Percentiles rank a stretch among this genome's conserved stretches.
Conservation (phyloP, 1,284 basidiomycete genomes). For the Fomitopsis pinicola region DNA sequence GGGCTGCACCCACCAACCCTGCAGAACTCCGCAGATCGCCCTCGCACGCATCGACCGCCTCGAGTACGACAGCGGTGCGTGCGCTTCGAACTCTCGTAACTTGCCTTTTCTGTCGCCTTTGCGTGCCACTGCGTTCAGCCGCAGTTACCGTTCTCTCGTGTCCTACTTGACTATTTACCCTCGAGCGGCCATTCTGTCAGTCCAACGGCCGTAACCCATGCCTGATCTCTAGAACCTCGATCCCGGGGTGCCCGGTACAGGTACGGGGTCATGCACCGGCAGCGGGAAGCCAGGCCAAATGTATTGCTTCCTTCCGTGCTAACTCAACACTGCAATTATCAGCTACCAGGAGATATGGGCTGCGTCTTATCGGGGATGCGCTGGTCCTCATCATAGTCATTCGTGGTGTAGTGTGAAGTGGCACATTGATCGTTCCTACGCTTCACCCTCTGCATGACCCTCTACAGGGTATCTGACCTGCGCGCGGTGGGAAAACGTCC, state of each 20-base stretch:
- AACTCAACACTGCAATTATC: background rate
- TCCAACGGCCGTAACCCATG: background rate
- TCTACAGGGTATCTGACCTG: background rate
- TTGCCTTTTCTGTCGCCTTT: background rate
- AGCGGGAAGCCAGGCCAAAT: background rate
- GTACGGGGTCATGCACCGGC: background rate
- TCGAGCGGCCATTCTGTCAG: background rate
- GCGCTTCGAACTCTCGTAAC: background rate
- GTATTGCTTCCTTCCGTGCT: background rate
- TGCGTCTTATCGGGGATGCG: background rate
- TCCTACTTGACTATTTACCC: background rate
- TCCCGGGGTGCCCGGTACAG: background rate
- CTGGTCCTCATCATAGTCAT: conserved; percentile 2
- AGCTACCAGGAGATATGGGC: conserved; percentile 3
- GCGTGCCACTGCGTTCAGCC: background rate
- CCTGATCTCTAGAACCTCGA: background rate
- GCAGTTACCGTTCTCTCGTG: conserved; percentile 1
- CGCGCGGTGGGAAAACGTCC: background rate
- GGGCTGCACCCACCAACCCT: background rate
- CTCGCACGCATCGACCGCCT: background rate
- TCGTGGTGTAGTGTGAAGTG: conserved; percentile 1
- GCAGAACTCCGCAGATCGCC: background rate
- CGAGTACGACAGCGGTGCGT: background rate
- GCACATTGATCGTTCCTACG: conserved; percentile 1
- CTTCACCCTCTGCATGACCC: conserved; percentile 1